These are phyloP conservation scores for Mycena leptocephala DNA, from an alignment of 768 basidiomycete genomes.

Conservation along the genomic window DNA sequence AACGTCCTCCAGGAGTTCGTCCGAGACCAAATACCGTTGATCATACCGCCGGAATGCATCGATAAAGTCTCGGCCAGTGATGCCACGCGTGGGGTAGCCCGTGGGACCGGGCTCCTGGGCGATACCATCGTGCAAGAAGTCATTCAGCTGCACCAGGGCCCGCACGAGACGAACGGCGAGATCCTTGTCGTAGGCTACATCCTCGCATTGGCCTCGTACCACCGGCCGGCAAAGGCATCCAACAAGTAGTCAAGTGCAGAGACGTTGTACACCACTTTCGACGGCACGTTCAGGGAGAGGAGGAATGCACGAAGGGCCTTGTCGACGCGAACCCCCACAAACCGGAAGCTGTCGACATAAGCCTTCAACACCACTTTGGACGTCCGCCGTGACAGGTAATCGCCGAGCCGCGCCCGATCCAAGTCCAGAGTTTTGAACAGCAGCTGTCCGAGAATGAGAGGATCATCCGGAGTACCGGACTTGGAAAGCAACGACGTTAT, in stretches of 20 bases:
- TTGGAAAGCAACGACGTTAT: constrained; percentile 80
- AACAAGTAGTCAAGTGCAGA: constrained; percentile 79
- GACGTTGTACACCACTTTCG: constrained; percentile 52
- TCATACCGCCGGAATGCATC: constrained; percentile 89
- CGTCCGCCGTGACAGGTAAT: constrained; percentile 83
- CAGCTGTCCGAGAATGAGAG: constrained; percentile 81
- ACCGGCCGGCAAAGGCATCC: constrained; percentile 88
- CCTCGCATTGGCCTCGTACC: constrained; percentile 91
- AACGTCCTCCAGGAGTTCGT: constrained; percentile 83
- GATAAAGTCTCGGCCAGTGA: constrained; percentile 86
- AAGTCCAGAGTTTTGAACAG: constrained; percentile 89
- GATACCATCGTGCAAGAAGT: constrained; percentile 86
- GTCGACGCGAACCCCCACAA: constrained; percentile 88
- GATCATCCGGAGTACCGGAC: constrained; percentile 73
- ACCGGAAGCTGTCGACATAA: constrained; percentile 92
- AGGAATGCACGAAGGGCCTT: constrained; percentile 92
- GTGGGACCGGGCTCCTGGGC: constrained; percentile 73
- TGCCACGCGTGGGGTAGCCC: constrained; percentile 68
- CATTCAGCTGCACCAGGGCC: constrained; percentile 91
- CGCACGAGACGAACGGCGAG: constrained; percentile 83
- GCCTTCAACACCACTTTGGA: constrained; percentile 85
- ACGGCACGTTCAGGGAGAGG: constrained; percentile 79
- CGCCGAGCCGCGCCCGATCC: constrained; percentile 87
- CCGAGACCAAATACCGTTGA: constrained; percentile 76
- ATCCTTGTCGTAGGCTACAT: constrained; percentile 89